Evolutionary conservation across 2,329 filamentous ascomycete genomes (phyloP).

Genomic region (Gyromitra esculenta): DNA sequence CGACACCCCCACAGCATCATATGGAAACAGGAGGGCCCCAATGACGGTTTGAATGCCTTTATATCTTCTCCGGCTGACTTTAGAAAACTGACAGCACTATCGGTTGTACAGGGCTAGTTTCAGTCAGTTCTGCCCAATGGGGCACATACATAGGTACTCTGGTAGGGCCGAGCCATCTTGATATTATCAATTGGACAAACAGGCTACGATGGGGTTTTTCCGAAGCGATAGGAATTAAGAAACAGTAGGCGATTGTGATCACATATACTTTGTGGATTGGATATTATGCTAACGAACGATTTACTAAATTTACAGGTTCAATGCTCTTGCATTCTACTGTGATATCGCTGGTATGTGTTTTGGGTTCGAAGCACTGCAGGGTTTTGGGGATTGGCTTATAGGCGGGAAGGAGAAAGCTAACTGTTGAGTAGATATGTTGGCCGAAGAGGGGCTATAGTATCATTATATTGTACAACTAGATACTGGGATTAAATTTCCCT

Average conservation of each 20-base stretch:
- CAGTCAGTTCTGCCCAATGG: constrained; percentile 71
- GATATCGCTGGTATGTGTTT: constrained; percentile 63
- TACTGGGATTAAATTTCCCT: background rate
- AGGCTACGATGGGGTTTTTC: constrained; percentile 67
- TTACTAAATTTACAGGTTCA: constrained; percentile 64
- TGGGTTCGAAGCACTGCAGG: too few relatives aligned
- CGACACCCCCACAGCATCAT: constrained; percentile 67
- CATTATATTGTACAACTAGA: background rate
- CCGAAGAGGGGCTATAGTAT: constrained; percentile 56
- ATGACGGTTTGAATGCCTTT: constrained; percentile 64
- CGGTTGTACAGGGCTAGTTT: constrained; percentile 66
- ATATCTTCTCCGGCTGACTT: background rate
- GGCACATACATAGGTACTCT: constrained; percentile 73
- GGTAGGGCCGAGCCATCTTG: constrained; percentile 70
- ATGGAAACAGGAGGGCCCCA: constrained; percentile 67
- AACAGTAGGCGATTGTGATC: constrained; percentile 61
- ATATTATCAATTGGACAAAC: constrained; percentile 76
- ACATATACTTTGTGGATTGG: background rate
- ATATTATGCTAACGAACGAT: background rate
- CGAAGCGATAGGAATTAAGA: constrained; percentile 66
- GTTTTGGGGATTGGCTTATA: background rate
- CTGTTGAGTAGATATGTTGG: constrained; percentile 56
- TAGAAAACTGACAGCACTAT: background rate
- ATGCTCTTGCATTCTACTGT: constrained; percentile 74
- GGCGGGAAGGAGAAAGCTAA: background rate